These are phyloP conservation scores for Micractinium sp. DNA, from an alignment of 139 green algal species.

Conservation along the genomic window DNA sequence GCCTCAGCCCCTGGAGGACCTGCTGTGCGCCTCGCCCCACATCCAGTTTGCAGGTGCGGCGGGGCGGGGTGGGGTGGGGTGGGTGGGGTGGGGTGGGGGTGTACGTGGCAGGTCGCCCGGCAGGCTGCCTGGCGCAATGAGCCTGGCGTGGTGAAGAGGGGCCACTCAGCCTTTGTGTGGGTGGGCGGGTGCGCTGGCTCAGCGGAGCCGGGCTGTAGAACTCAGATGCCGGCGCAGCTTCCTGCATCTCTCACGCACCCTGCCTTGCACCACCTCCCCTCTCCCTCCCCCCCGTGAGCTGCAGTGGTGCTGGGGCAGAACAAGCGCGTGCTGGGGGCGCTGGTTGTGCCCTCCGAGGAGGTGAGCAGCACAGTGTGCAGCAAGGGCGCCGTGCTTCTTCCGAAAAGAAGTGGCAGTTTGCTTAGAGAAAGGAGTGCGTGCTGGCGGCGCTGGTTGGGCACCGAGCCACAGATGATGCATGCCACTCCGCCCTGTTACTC, in stretches of 20 bases:
- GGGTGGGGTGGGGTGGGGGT: not conserved
- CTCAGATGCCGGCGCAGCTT: too few species aligned
- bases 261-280: not conserved
- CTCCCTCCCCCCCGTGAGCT: not conserved
- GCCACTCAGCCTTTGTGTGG: too few species aligned
- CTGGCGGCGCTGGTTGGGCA: not conserved
- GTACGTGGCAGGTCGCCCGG: not conserved
- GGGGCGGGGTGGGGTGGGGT: not conserved
- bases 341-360: slow-evolving; percentile 3
- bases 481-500: too few species aligned
- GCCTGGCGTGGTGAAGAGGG: too few species aligned
- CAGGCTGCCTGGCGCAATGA: too few species aligned
- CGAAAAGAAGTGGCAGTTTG: too few species aligned
- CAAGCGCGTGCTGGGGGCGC: not conserved
- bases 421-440: too few species aligned
- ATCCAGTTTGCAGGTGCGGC: slow-evolving; percentile 18
- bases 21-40: not conserved
- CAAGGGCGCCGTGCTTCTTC: too few species aligned
- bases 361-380: not conserved
- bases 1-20: not conserved
- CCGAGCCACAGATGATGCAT: too few species aligned
- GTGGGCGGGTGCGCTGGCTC: too few species aligned
- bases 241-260: not conserved
- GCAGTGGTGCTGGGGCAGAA: not conserved
- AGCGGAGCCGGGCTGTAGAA: too few species aligned